These are phyloP conservation scores for Tolypocladium amazonense DNA, from an alignment of 2,329 filamentous ascomycete genomes.

Conservation along the genomic window DNA sequence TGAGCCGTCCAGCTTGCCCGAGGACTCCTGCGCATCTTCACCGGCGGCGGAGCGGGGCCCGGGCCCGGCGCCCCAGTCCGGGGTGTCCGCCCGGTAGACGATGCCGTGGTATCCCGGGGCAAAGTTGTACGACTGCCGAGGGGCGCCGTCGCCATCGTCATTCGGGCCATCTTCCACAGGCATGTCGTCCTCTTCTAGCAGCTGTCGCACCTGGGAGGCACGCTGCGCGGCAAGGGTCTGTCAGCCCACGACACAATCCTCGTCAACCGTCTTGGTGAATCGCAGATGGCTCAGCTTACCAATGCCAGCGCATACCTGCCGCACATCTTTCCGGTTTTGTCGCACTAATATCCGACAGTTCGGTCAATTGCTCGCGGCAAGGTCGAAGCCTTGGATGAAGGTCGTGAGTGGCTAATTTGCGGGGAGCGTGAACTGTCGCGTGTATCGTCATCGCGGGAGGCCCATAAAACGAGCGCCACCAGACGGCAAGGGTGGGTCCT, in stretches of 20 bases:
- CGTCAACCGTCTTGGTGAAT: neutral
- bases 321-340: slow-evolving; percentile 17
- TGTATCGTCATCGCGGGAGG: neutral
- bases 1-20: neutral
- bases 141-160: slow-evolving; percentile 51
- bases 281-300: slow-evolving; percentile 12
- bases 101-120: slow-evolving; percentile 78
- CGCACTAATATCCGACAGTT: neutral
- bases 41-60: slow-evolving; percentile 6
- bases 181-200: slow-evolving; percentile 66
- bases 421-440: neutral
- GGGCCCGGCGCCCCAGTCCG: slow-evolving; percentile 46
- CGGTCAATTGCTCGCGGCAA: neutral
- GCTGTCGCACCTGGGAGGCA: slow-evolving; percentile 62
- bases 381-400: neutral
- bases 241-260: neutral
- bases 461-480: neutral
- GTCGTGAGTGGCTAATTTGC: neutral
- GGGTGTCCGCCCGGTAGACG: slow-evolving; percentile 70
- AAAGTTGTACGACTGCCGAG: slow-evolving; percentile 81
- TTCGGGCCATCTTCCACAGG: slow-evolving; percentile 59
- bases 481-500: neutral
- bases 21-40: no score
- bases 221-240: slow-evolving; percentile 39
- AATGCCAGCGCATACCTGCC: slow-evolving; percentile 24